Conservation (phyloP, 768 basidiomycete genomes). For the Collybiopsis confluens region DNA sequence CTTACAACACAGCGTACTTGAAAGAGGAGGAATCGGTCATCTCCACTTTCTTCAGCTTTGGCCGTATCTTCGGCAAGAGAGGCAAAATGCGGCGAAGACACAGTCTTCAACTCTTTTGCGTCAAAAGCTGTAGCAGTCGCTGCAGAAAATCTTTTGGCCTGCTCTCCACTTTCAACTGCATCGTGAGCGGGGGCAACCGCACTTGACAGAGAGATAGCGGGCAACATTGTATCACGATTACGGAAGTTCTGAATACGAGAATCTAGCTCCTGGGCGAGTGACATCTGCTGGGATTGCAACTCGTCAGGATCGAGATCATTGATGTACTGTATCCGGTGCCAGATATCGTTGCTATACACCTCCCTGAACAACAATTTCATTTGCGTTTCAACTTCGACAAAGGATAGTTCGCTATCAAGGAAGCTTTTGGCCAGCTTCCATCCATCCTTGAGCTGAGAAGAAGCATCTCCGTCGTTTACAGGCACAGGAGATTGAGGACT, state of each 20-base stretch:
- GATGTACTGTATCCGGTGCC: neutral
- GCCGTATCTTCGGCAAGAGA: too few relatives aligned
- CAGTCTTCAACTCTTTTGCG: too few relatives aligned
- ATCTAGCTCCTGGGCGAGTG: neutral
- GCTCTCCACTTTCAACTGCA: too few relatives aligned
- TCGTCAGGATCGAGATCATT: neutral
- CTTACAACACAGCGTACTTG: neutral
- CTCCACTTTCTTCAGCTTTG: neutral
- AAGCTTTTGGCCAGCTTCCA: neutral
- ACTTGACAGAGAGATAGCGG: neutral
- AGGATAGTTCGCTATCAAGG: neutral
- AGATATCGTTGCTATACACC: neutral
- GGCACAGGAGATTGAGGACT: too few relatives aligned
- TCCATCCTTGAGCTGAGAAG: too few relatives aligned
- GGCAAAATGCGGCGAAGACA: too few relatives aligned
- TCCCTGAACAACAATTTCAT: neutral
- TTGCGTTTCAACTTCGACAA: neutral
- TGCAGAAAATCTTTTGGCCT: too few relatives aligned
- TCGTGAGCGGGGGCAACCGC: neutral
- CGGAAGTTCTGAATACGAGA: neutral
- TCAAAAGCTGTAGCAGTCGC: too few relatives aligned
- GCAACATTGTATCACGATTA: neutral
- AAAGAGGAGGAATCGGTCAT: neutral
- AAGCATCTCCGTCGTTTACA: too few relatives aligned
- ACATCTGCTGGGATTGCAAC: neutral